Conservation (phyloP, 2,329 filamentous ascomycete genomes). For the Tolypocladium amazonense region DNA sequence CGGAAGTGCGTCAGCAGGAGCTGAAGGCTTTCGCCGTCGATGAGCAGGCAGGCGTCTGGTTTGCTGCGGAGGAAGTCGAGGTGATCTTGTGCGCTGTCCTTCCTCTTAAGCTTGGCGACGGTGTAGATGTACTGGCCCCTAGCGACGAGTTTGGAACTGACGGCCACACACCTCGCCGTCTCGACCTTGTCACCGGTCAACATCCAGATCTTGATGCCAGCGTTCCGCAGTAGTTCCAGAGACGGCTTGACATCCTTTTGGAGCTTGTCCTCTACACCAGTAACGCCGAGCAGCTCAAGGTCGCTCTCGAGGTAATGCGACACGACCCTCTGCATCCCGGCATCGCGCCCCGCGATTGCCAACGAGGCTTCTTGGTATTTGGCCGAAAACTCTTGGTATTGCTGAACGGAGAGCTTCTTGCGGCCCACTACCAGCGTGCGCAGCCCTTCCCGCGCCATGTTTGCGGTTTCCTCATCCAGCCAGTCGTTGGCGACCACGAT, state of each 20-base stretch:
- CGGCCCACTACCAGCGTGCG: conserved; percentile 92
- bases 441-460: conserved; percentile 95
- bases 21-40: conserved; percentile 84
- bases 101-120: conserved; percentile 72
- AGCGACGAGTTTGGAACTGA: conserved; percentile 87
- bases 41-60: conserved; percentile 76
- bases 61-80: conserved; percentile 84
- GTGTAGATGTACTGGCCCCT: conserved; percentile 95
- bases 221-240: conserved; percentile 87
- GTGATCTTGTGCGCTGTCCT: conserved; percentile 76
- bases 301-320: conserved; percentile 75
- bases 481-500: conserved; percentile 96
- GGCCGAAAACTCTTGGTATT: conserved; percentile 70
- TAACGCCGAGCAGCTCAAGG: conserved; percentile 90
- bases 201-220: conserved; percentile 99
- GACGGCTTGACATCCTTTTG: conserved; percentile 94
- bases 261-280: conserved; percentile 93
- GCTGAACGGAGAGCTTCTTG: conserved; percentile 66
- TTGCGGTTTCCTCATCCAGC: conserved; percentile 98
- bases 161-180: conserved; percentile 89
- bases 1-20: conserved; percentile 77
- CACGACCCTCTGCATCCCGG: conserved; percentile 70
- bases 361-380: conserved; percentile 73
- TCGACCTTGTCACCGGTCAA: conserved; percentile 97
- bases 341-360: conserved; percentile 68